Conservation (phyloP, 2,329 filamentous ascomycete species). For the Hypoxylon sp. region DNA sequence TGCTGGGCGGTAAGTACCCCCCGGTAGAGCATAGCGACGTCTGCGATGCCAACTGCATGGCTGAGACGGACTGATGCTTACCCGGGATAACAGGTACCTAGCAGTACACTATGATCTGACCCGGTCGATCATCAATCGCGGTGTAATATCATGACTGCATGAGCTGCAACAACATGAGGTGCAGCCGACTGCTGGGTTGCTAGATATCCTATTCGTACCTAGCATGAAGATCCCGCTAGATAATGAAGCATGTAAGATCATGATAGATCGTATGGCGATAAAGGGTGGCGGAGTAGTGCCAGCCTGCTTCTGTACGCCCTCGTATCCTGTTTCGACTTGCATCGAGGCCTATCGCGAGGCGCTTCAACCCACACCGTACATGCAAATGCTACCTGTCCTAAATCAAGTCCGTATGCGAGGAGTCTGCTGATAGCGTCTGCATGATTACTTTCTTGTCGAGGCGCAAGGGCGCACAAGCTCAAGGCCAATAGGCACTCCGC, state of each 20-base stretch:
- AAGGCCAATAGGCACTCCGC: slow-evolving; percentile 19
- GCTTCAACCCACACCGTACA: not conserved
- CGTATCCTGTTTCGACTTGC: not conserved
- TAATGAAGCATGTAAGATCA: not conserved
- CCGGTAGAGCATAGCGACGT: not conserved
- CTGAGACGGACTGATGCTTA: not conserved
- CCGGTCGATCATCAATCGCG: too few species aligned
- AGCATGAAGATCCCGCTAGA: not conserved
- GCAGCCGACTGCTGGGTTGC: not conserved
- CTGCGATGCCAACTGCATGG: not conserved
- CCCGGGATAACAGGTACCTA: too few species aligned
- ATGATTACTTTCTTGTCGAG: slow-evolving; percentile 15
- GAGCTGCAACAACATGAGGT: not conserved
- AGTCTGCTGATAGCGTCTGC: slow-evolving; percentile 9
- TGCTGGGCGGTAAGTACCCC: not conserved
- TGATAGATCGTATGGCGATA: not conserved
- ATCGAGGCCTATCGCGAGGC: not conserved
- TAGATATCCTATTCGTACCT: not conserved
- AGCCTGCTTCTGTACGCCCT: not conserved
- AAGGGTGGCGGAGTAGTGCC: not conserved
- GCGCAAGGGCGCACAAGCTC: not conserved
- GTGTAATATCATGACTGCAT: too few species aligned
- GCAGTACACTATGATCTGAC: too few species aligned
- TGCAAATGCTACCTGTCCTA: not conserved
- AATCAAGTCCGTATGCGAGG: not conserved